Evolutionary conservation across 2,329 filamentous ascomycete species (phyloP), one percentile per base, ranked within the genome.

Genomic region (Venturia asperata): DNA sequence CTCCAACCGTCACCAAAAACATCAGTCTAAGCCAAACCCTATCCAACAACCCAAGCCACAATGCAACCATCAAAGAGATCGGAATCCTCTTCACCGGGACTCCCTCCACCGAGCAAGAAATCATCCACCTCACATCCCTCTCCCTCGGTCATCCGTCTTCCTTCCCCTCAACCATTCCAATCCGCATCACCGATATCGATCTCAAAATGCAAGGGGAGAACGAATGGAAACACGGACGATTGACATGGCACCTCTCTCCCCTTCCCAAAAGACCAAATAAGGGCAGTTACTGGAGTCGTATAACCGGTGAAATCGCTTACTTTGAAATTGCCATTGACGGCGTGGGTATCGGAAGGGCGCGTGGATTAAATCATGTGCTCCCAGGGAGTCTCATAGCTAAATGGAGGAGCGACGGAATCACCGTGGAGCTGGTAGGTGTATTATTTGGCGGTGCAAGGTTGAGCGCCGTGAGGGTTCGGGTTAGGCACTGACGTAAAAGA

Each of bases 231-330:
- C 60, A 62, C 13, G 24, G 15, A 27, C 62, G 62, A 17, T 24
- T 63, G 6, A 49, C 43, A 24, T 58, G 52, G 52, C 13, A n/a
- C 27, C 27, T 37, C 30, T 34, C 27, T 3, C 6, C 3, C 15
- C 6, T 37, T 37, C 6, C 52, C 52, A 13, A 27, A 15, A 27
- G 13, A 5, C 15, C 24, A 13, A 58, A 15, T 27, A 2, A 37
- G 11, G 37, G 24, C 43, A 15, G 41, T 1, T 47, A 24, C 19
- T 63, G 42, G 34, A 63, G 24, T 37, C 24, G 27, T 13, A 41
- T 27, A 5, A 63, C 62, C 24, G 62, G 62, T 24, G 24, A 21
- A 47, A n/a, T 63, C 10, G 62, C 62, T 27, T 63, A 63, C 34
- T 63, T 55, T 43, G 34, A 63, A 17, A 27, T 63, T n/a, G 10